Base-by-base conservation (phyloP, 139 green algal genomes). In the Trebouxia sp. region DNA sequence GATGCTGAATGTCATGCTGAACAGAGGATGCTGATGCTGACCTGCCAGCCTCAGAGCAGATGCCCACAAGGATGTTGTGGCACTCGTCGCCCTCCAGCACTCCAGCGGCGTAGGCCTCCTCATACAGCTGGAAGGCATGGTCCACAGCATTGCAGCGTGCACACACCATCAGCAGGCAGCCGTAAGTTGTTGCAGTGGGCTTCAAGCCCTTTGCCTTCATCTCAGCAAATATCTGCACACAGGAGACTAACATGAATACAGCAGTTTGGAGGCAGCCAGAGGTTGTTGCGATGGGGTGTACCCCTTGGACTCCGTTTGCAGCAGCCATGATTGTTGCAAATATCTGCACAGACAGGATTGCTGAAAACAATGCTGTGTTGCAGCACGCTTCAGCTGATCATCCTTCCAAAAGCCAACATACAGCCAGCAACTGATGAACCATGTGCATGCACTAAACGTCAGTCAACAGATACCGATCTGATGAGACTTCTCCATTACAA, bases 121-220 rank as follows among this genome's bases (percentile, higher is more conserved):
- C 56, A 80, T 94, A 94, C 35, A 94, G 78, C 41, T 32, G 12
- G 28, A 94, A 89, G 3, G 89, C 90, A 0, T n/a, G 41, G 58
- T 84, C 70, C 22, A 88, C 85, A 62, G 91, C 78, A 0, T 72
- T 37, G 1, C 12, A 30, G 2, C 53, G 47, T 45, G 82, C 72
- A 58, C 84, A 93, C 2, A 87, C 91, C 8, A 76, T 51, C n/a
- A 94, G 74, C 55, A 92, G 58, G 65, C 84, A 89, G 65, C 88
- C 90, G 62, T 93, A 94, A 3, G 91, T 94, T 39, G 90, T 85
- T 10, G 83, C 89, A 22, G 78, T 89, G 9, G 88, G 84, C 28
- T 56, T 43, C 32, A 92, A 48, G 9, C 81, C 76, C n/a, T 45
- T 39, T 6, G 28, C 76, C 32, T 80, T 65, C 85, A 94, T 91